Percentiles rank a stretch among this genome's conserved stretches.
Conservation (phyloP, 2,329 filamentous ascomycete species). For the Aspergillus novofumigatus region DNA sequence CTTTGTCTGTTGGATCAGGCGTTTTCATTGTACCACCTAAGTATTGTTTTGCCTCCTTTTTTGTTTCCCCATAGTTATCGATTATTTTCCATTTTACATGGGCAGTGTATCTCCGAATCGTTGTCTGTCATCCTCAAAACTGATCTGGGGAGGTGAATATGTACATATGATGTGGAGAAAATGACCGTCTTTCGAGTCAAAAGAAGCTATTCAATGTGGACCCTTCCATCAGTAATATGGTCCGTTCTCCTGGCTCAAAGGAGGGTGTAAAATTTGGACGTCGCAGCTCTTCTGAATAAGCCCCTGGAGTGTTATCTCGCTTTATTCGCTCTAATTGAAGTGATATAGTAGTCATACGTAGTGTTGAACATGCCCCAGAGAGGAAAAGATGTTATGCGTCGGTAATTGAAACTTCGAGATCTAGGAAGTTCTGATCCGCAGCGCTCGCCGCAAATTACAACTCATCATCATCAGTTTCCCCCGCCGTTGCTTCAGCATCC, state of each 20-base stretch:
- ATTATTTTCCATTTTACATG: constrained; percentile 21
- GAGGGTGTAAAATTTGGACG: not conserved
- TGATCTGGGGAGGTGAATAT: constrained; percentile 26
- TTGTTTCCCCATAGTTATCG: constrained; percentile 10
- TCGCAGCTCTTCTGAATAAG: not conserved
- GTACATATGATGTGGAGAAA: constrained; percentile 36
- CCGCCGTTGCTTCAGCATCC: constrained; percentile 24
- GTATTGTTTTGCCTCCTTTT: constrained; percentile 22
- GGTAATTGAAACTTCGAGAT: not conserved
- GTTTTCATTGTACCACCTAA: constrained; percentile 35
- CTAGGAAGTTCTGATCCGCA: not conserved
- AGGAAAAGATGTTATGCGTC: too few species aligned
- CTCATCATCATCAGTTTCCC: constrained; percentile 43
- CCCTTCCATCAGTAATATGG: not conserved
- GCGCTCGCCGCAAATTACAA: constrained; percentile 18
- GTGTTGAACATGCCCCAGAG: too few species aligned
- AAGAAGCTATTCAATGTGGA: constrained; percentile 6
- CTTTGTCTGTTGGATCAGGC: constrained; percentile 30
- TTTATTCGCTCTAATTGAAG: not conserved
- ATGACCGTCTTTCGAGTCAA: constrained; percentile 16
- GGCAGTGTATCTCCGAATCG: constrained; percentile 18
- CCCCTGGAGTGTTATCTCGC: not conserved
- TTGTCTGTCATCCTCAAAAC: constrained; percentile 20
- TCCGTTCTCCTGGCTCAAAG: not conserved
- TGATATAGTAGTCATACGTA: not conserved